Evolutionary conservation across 192 early-diverging fungal genomes (phyloP).

Genomic region (Dimargaris cristalligena): DNA sequence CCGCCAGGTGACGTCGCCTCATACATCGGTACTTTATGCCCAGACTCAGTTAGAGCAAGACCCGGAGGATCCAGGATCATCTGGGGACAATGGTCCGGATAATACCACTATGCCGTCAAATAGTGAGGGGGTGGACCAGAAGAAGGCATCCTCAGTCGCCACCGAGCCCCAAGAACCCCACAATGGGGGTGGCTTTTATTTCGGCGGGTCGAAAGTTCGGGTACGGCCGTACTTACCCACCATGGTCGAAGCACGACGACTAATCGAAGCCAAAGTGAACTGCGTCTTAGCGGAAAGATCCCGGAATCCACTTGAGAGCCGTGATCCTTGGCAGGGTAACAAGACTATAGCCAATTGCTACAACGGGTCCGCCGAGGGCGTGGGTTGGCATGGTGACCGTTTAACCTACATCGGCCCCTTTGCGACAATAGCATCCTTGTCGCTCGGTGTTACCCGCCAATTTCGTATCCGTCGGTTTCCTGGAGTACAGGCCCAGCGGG

Average conservation of each 20-base stretch:
- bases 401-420: slow-evolving; percentile 10
- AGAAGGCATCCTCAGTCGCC: background rate
- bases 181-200: background rate
- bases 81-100: too few relatives aligned
- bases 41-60: background rate
- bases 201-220: background rate
- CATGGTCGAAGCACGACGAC: background rate
- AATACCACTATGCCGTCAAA: background rate
- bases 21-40: background rate
- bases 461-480: slow-evolving; percentile 11
- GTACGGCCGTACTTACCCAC: background rate
- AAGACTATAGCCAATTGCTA: slow-evolving; percentile 6
- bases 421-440: slow-evolving; percentile 10
- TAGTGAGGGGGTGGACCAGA: background rate
- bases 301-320: background rate
- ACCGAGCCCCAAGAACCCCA: background rate
- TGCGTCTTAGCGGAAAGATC: background rate
- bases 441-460: slow-evolving; percentile 6
- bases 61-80: too few relatives aligned
- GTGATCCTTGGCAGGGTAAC: background rate
- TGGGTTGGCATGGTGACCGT: slow-evolving; percentile 11
- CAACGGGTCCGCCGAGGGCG: slow-evolving; percentile 1
- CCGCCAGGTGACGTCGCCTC: slow-evolving; percentile 2
- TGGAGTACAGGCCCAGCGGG: background rate
- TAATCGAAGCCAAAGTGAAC: slow-evolving; percentile 11